These are phyloP conservation scores for Saturnispora ahearnii DNA, from an alignment of 805 yeast genomes.

Conservation along the genomic window DNA sequence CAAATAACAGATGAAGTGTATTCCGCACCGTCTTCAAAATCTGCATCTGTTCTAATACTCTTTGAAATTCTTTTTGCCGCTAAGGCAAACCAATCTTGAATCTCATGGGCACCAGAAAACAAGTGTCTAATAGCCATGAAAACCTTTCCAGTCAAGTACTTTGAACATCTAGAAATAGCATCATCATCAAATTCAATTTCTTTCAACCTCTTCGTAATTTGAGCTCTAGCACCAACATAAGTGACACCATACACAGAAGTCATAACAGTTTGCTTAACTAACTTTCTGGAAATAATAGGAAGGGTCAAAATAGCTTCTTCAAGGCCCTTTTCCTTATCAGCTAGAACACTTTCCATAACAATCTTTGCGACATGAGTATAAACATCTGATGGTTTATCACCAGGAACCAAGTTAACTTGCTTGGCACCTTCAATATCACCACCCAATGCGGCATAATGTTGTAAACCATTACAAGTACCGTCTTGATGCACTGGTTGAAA, in stretches of 20 bases:
- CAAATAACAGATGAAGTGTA: slow-evolving; percentile 86
- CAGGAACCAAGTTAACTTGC: slow-evolving; percentile 67
- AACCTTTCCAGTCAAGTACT: slow-evolving; percentile 68
- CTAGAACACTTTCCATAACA: slow-evolving; percentile 46
- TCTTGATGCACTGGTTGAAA: slow-evolving; percentile 79
- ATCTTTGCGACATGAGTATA: slow-evolving; percentile 60
- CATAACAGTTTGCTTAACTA: slow-evolving; percentile 96
- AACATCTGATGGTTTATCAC: slow-evolving; percentile 69
- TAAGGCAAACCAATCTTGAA: slow-evolving; percentile 93
- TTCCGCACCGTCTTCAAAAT: slow-evolving; percentile 44
- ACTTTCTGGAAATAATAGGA: slow-evolving; percentile 68
- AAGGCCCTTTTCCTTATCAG: slow-evolving; percentile 45
- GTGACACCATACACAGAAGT: slow-evolving; percentile 98
- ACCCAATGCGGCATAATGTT: slow-evolving; percentile 81
- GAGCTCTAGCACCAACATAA: slow-evolving; percentile 83
- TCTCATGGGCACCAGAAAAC: slow-evolving; percentile 85
- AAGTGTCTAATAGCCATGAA: slow-evolving; percentile 77
- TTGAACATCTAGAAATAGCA: slow-evolving; percentile 33
- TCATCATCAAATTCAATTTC: slow-evolving; percentile 39
- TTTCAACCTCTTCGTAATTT: slow-evolving; percentile 69
- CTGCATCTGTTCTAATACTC: slow-evolving; percentile 62
- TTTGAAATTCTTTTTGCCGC: slow-evolving; percentile 75
- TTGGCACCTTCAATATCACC: slow-evolving; percentile 78
- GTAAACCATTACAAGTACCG: slow-evolving; percentile 81
- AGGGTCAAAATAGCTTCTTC: slow-evolving; percentile 45